These are phyloP conservation scores for Mycena maculata DNA, from an alignment of 768 basidiomycete species.

Conservation along the genomic window DNA sequence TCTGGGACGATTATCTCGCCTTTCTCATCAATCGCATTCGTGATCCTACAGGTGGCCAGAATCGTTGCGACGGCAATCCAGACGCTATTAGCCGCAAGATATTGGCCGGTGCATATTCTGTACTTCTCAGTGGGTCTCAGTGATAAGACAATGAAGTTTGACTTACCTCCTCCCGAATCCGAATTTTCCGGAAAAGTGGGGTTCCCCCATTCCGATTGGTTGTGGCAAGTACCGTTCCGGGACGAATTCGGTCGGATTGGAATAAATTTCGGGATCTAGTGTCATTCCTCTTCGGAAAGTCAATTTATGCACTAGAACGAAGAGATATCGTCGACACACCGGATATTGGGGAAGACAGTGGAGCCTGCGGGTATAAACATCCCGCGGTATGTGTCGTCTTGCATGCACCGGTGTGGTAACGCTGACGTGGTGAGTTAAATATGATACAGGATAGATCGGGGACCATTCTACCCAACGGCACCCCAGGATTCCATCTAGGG, in stretches of 20 bases:
- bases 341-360: too few species aligned
- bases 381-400: too few species aligned
- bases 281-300: constrained; percentile 47
- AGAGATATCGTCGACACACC: too few species aligned
- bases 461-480: too few species aligned
- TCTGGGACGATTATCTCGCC: neutral
- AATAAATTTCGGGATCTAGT: constrained; percentile 40
- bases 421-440: too few species aligned
- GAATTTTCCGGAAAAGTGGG: constrained; percentile 37
- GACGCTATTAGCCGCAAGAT: constrained; percentile 7
- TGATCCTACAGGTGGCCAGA: constrained; percentile 1
- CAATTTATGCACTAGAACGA: too few species aligned
- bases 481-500: too few species aligned
- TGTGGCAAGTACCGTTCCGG: constrained; percentile 42
- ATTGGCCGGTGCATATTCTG: constrained; percentile 3
- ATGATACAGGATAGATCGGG: too few species aligned
- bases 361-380: too few species aligned
- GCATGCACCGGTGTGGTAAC: too few species aligned
- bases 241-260: constrained; percentile 39
- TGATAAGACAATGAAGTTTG: neutral
- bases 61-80: constrained; percentile 14
- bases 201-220: constrained; percentile 42
- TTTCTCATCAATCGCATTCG: neutral
- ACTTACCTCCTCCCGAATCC: constrained; percentile 45
- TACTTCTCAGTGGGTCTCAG: neutral